Evolutionary conservation across 2,329 filamentous ascomycete species (phyloP), one percentile per base, ranked within the genome.

Genomic region (Simplicillium sp.): DNA sequence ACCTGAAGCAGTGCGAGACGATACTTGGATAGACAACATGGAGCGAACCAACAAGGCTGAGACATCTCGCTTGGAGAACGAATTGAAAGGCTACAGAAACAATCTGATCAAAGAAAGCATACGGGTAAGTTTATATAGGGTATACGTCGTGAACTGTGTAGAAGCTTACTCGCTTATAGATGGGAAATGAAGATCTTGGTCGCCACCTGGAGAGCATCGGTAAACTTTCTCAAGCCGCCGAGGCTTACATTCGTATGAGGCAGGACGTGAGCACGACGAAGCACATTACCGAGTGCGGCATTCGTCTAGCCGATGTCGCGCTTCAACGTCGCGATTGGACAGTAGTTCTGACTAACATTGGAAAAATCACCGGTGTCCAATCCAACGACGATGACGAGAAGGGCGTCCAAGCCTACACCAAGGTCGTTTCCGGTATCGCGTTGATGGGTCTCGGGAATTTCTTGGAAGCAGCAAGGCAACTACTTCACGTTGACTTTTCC

Each of bases 31-130:
- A n/a, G 73, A 82, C 7, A 69, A 66, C 43, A 82, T 75, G 31
- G 76, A 80, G 16, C 77, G 76, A 46, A 66, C 73, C 39, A 86
- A 89, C 52, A 76, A 77, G 50, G 64, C 67, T 2, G 84, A 94
- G 59, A 82, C 82, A 1, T 70, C 78, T 41, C 77, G 84, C n/a
- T 69, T 97, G 41, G 87, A 96, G 56, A 68, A 75, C 13, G 87
- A 97, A 60, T 70, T 98, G 15, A 89, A 88, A 60, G 83, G 82
- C 2, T 97, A 97, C 62, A 95, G 92, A 64, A 95, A 96, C 57
- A 98, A 97, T 54, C 66, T 97, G 34, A 88, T 98, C 53, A 95
- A 96, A 59, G 92, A 98, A 65, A 96, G 88, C 65, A 95, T 97
- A 54, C 68, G 89, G 50, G 88, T 94, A 70, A 36, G 45, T 41